Base-by-base conservation (phyloP, 2,329 filamentous ascomycete species). In the Pseudogymnoascus pannorum region DNA sequence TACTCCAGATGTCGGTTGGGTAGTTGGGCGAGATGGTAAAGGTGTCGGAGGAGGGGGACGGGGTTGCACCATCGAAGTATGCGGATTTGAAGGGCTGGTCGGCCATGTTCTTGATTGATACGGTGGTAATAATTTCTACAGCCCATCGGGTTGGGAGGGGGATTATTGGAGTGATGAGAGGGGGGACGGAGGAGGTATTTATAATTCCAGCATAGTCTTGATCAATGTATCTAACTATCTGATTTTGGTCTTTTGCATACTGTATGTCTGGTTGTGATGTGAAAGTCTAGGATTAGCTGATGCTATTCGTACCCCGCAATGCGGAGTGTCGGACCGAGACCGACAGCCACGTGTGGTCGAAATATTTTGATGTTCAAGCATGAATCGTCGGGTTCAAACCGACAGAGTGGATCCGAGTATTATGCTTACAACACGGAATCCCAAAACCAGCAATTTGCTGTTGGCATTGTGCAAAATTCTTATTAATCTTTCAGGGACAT, bases 1-100 rank as follows among this genome's bases (percentile, higher is more conserved):
- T 90, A 72, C 87, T 85, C 89, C 89, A 93, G 70, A 92, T 83
- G 73, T 92, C 89, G 35, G 87, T 91, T 31, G 78, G 79, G 0
- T 87, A 79, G 0, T 74, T 69, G 16, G 86, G 82, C 59, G 76
- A 78, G 67, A 89, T 78, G 14, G 73, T 77, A 71, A 87, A 84
- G 5, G 69, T 18, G 20, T 29, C 61, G 4, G 61, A 40, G 22
- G 38, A 22, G 7, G 63, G 26, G 16, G 48, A 7, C 31, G 48
- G 48, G n/a, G 9, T 31, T 24, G 48, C 26, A 5, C 26, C 48
- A 12, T 54, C 48, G 24, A 54, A 54, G 26, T 54, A n/a, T 31
- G 48, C 9, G 24, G 48, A 18, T 54, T 54, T 29, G 48, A 54
- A 54, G 48, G 48, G 29, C 31, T 54, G 48, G 24, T 31, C 26